Conservation (phyloP, 805 yeast genomes). For the Hanseniaspora clermontiae region DNA sequence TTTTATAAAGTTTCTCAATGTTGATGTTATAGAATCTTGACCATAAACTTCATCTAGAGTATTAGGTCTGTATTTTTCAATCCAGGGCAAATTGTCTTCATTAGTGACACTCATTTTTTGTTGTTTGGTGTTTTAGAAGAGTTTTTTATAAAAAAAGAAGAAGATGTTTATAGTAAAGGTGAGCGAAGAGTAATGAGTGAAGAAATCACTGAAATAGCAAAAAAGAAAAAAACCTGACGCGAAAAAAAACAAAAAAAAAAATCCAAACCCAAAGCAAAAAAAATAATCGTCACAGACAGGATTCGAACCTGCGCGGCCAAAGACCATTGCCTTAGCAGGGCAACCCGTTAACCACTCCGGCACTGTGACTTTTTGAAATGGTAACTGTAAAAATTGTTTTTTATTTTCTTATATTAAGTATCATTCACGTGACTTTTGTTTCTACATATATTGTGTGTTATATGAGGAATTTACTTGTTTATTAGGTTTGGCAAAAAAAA, state of each 20-base stretch:
- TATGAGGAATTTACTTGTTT: no score
- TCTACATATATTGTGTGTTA: no score
- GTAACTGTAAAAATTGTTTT: neutral
- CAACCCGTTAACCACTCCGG: conserved; percentile 15
- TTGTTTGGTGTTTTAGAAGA: no score
- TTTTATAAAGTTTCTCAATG: conserved; percentile 72
- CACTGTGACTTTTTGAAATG: conserved; percentile 7
- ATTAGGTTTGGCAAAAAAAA: no score
- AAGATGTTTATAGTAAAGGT: no score
- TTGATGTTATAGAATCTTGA: conserved; percentile 71
- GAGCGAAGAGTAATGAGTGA: no score
- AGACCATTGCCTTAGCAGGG: conserved; percentile 15
- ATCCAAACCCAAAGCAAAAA: neutral
- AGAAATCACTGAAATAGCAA: no score
- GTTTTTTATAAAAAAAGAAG: no score
- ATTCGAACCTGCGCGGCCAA: conserved; percentile 15
- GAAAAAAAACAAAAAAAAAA: neutral
- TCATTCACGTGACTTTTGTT: neutral
- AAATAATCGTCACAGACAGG: conserved; percentile 13
- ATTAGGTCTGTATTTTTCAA: conserved; percentile 87
- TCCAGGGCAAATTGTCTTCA: conserved; percentile 61
- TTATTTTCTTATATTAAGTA: neutral
- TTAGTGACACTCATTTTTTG: conserved; percentile 15
- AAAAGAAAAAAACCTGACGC: neutral
- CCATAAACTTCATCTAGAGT: conserved; percentile 81